These are phyloP conservation scores for Podila verticillata DNA, from an alignment of 192 early-diverging fungal species.

Conservation along the genomic window DNA sequence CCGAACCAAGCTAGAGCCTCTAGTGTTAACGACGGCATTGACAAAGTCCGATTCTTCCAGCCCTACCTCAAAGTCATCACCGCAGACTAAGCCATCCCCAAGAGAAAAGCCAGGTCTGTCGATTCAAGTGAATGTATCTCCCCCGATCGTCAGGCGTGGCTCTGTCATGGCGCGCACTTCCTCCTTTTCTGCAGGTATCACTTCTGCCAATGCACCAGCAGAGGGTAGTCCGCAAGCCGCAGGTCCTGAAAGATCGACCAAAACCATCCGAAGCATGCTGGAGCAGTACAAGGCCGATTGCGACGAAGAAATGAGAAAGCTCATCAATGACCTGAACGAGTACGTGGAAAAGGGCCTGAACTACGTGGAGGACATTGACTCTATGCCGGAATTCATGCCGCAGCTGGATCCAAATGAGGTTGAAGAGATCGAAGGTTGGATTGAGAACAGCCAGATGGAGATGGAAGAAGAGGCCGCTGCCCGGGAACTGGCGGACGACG, in stretches of 20 bases:
- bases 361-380: conserved; percentile 56
- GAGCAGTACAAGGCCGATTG: conserved; percentile 49
- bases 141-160: conserved; percentile 27
- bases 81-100: conserved; percentile 20
- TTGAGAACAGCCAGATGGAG: conserved; percentile 53
- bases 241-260: conserved; percentile 42
- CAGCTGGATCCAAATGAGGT: conserved; percentile 46
- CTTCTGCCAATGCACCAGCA: conserved; percentile 20
- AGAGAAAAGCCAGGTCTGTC: conserved; percentile 45
- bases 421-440: conserved; percentile 49
- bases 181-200: conserved; percentile 46
- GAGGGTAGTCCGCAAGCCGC: conserved; percentile 31
- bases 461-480: conserved; percentile 39
- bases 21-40: conserved; percentile 37
- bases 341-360: conserved; percentile 70
- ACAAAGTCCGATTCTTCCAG: conserved; percentile 21
- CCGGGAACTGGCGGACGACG: conserved; percentile 13
- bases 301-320: conserved; percentile 59
- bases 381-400: conserved; percentile 32
- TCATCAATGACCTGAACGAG: conserved; percentile 73
- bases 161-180: conserved; percentile 46
- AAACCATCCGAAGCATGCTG: conserved; percentile 47
- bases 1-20: conserved; percentile 7
- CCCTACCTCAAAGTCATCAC: conserved; percentile 14
- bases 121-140: conserved; percentile 45